Evolutionary conservation across 805 yeast genomes (phyloP), one percentile per base, ranked within the genome.

Genomic region (Tetrapisispora namnaoensis): DNA sequence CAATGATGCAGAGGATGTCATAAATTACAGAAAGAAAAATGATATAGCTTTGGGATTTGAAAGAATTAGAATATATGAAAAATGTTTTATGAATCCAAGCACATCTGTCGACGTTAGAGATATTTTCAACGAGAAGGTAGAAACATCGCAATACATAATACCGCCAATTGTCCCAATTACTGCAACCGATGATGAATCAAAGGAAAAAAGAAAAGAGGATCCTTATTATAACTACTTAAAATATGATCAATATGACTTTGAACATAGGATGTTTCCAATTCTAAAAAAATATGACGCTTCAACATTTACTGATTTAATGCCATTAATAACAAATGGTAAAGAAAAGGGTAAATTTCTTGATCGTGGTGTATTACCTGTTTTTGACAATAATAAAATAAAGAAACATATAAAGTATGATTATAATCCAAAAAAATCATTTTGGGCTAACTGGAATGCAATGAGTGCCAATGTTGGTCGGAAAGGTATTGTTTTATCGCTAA

Each of bases 251-350:
- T 56, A 46, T 46, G 61, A 57, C 24, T 56, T 57, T 45, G 58
- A 57, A 47, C 50, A 50, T 17, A 55, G 53, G 41, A 56, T 59
- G 59, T 58, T 55, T 49, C 61, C 62, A 2, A 49, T 56, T 18
- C 7, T 58, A 27, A 51, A 53, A 42, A 36, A 44, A 9, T 55
- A 40, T 41, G 42, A 50, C 40, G 27, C n/a, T 16, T 32, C 45
- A 10, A 53, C 46, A 14, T 55, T 56, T 42, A 45, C 45, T 14
- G 37, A 51, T n/a, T 32, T 56, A 24, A 49, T 55, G 16, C 61
- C 61, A 17, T 40, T 38, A 4, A 39, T 57, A 35, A 51, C 49
- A 5, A 42, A 47, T 8, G 53, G 58, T 8, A 35, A 45, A 18
- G 28, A 18, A 20, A 32, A 30, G 20, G 52, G 51, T 21, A 32